Evolutionary conservation across 2,329 filamentous ascomycete species (phyloP).

Genomic region (Rutstroemia sp.): DNA sequence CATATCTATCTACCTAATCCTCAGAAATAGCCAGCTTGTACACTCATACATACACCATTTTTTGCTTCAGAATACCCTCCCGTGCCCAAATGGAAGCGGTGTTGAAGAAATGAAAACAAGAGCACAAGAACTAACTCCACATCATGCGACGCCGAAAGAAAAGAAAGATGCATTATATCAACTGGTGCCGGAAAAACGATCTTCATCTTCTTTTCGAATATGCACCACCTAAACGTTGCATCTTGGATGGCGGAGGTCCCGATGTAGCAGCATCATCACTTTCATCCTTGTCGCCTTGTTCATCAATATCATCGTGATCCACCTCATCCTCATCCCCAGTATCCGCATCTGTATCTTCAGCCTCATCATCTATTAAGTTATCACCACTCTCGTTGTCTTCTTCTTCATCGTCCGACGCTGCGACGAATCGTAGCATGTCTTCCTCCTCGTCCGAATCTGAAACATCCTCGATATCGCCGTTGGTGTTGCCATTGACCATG

Average conservation of each 20-base stretch:
- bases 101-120: neutral
- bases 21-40: neutral
- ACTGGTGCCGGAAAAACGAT: too few relatives aligned
- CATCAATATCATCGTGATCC: slow-evolving; percentile 38
- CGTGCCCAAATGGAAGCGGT: neutral
- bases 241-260: slow-evolving; percentile 23
- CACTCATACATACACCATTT: neutral
- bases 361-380: slow-evolving; percentile 43
- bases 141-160: slow-evolving; percentile 20
- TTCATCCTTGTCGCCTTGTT: slow-evolving; percentile 34
- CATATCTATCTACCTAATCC: neutral
- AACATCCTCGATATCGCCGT: slow-evolving; percentile 19
- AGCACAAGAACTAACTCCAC: slow-evolving; percentile 17
- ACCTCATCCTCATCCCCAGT: slow-evolving; percentile 36
- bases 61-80: neutral
- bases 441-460: slow-evolving; percentile 27
- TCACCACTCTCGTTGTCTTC: slow-evolving; percentile 30
- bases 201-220: slow-evolving; percentile 15
- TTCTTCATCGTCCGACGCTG: slow-evolving; percentile 41
- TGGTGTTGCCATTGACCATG: slow-evolving; percentile 34
- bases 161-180: neutral
- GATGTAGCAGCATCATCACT: slow-evolving; percentile 33
- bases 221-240: slow-evolving; percentile 17
- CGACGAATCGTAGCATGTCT: slow-evolving; percentile 37
- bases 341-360: slow-evolving; percentile 36